Base-by-base conservation (phyloP, 2,329 filamentous ascomycete species). In the Apiospora aurea region DNA sequence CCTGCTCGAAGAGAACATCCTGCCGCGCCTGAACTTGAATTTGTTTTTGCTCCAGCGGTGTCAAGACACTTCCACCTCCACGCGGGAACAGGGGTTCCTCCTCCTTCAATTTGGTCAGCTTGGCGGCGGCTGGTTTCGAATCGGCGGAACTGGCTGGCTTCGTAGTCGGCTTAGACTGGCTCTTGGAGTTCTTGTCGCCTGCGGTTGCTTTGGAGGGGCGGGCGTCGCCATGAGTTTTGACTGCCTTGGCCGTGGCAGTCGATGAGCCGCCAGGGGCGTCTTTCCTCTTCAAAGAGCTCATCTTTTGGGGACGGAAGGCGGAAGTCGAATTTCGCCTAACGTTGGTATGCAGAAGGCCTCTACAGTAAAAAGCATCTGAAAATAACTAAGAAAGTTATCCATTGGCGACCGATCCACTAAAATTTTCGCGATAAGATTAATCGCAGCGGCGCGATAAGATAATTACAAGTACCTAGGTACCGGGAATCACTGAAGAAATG, bases 1-100 rank as follows among this genome's bases (percentile, higher is more conserved):
- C 88, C 77, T 97, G 92, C 82, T 98, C 96, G 80, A 96, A 96
- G 51, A 97, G 85, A 53, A 95, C 96, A 85, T 99, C 96, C 77
- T 93, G 92, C 79, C 93, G 96, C 66, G 96, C 96, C 82, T 98
- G 93, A 72, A 97, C 92, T 78, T 96, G 93, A 74, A 99, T 98
- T 83, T 98, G 94, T 84, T 97, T 98, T 80, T 97, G 93, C 82
- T 99, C 96, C 69, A 99, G 86, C 26, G 96, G 95, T 1, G 96
- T 98, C 80, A 99, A 85, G 70, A 97, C 88, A 79, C 94, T 97
- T 70, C 91, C 96, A 61, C 96, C 97, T 71, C 96, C 96, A 87
- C 96, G 91, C 76, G 96, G 96, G 78, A 99, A 99, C 64, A 96
- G 87, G 46, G 92, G 91, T 80, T 98, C 96, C 76, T 98, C 96